Conservation (phyloP, 2,329 filamentous ascomycete genomes). For the Colletotrichum falcatum region DNA sequence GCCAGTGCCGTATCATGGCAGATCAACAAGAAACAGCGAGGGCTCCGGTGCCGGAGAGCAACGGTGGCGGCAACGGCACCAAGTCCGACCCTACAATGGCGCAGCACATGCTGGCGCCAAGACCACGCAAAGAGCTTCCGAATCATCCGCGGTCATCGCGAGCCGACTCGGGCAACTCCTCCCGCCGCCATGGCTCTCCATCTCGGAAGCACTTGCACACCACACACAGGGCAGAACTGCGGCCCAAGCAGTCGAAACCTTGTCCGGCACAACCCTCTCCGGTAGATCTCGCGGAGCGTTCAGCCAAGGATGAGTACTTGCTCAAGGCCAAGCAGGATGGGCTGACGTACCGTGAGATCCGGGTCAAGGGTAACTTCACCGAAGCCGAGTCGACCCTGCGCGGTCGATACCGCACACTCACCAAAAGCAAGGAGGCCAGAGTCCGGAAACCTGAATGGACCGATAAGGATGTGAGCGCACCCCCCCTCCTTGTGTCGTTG, state of each 20-base stretch:
- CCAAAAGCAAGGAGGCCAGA: slow-evolving; percentile 70
- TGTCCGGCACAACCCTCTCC: slow-evolving; percentile 9
- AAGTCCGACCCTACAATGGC: not conserved
- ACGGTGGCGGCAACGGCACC: not conserved
- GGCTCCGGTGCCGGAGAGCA: not conserved
- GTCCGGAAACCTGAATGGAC: slow-evolving; percentile 76
- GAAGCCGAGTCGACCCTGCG: slow-evolving; percentile 80
- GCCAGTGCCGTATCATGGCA: slow-evolving; percentile 14
- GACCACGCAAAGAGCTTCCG: slow-evolving; percentile 34
- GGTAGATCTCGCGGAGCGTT: slow-evolving; percentile 23
- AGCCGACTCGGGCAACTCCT: not conserved
- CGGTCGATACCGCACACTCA: slow-evolving; percentile 74
- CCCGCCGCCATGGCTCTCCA: not conserved
- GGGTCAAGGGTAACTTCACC: slow-evolving; percentile 62
- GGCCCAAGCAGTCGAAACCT: slow-evolving; percentile 27
- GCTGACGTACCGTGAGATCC: slow-evolving; percentile 75
- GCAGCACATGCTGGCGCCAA: slow-evolving; percentile 11
- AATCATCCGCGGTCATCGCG: slow-evolving; percentile 27
- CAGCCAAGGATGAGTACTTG: slow-evolving; percentile 61
- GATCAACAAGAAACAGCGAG: not conserved
- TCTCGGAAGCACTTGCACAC: not conserved
- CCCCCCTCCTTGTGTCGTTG: not conserved
- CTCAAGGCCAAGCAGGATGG: slow-evolving; percentile 66
- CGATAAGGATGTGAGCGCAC: slow-evolving; percentile 71
- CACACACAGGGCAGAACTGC: slow-evolving; percentile 18